Evolutionary conservation across 2,329 filamentous ascomycete genomes (phyloP).

Genomic region (Microascus cirrosus): DNA sequence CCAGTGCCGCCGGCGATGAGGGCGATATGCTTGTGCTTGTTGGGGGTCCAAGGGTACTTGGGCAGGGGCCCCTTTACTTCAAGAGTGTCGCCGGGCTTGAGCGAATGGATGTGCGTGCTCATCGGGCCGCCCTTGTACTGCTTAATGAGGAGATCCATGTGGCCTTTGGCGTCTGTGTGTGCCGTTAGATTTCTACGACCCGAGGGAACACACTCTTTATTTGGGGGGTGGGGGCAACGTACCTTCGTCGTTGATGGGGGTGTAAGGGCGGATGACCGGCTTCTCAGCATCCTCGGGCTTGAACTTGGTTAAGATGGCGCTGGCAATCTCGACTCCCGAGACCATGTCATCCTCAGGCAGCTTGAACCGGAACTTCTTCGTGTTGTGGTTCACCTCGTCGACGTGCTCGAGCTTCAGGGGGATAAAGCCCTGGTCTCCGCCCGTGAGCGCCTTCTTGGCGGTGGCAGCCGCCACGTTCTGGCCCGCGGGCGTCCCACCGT

Average conservation of each 20-base stretch:
- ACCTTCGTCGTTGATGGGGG: conserved; percentile 80
- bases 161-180: conserved; percentile 56
- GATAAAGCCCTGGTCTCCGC: conserved; percentile 84
- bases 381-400: conserved; percentile 83
- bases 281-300: conserved; percentile 76
- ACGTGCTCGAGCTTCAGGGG: conserved; percentile 68
- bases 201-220: background rate
- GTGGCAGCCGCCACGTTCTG: conserved; percentile 41
- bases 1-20: conserved; percentile 91
- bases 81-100: conserved; percentile 71
- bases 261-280: conserved; percentile 84
- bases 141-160: conserved; percentile 85
- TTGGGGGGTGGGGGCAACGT: conserved; percentile 13
- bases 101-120: conserved; percentile 77
- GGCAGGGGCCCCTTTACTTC: conserved; percentile 92
- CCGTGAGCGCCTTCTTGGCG: conserved; percentile 49
- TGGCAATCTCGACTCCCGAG: conserved; percentile 71
- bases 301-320: conserved; percentile 86
- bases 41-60: conserved; percentile 81
- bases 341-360: conserved; percentile 76
- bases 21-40: conserved; percentile 87
- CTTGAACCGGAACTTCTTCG: conserved; percentile 82
- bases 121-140: conserved; percentile 83
- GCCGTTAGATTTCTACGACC: background rate
- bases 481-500: conserved; percentile 28